A percentile compares a stretch with the other conserved stretches of the same genome.
Evolutionary conservation across 768 basidiomycete species (phyloP).

Genomic region (Candolleomyces aberdarensis): DNA sequence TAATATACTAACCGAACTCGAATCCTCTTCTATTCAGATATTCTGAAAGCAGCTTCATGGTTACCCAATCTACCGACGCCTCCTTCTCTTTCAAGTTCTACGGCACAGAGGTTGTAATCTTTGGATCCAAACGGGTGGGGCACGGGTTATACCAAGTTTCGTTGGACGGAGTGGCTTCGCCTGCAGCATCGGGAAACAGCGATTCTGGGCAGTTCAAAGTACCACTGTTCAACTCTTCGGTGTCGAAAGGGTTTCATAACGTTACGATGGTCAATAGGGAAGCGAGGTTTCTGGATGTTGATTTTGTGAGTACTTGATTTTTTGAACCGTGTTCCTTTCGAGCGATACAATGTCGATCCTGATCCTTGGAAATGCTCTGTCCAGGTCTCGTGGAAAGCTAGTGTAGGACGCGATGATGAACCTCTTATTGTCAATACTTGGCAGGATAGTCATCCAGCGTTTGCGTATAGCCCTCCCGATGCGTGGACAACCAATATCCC

Average conservation of each 20-base stretch:
- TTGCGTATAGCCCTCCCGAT: conserved; percentile 17
- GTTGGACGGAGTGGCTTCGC: conserved; percentile 15
- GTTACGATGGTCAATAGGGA: conserved; percentile 20
- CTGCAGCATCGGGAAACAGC: conserved; percentile 8
- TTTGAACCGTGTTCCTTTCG: no score
- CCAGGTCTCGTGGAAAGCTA: conserved; percentile 18
- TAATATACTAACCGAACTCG: not conserved
- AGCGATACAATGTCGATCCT: not conserved
- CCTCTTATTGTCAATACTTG: conserved; percentile 20
- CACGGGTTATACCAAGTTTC: conserved; percentile 32
- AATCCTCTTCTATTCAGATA: conserved; percentile 8
- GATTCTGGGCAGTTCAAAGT: conserved; percentile 1
- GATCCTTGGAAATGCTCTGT: not conserved
- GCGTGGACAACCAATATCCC: conserved; percentile 10
- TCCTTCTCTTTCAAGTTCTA: conserved; percentile 32
- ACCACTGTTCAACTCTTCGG: conserved; percentile 2
- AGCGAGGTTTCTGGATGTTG: conserved; percentile 32
- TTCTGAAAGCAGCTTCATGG: conserved; percentile 17
- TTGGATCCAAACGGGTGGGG: conserved; percentile 36
- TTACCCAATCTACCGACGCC: conserved; percentile 26
- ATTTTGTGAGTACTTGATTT: conserved; percentile 27
- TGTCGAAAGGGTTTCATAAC: conserved; percentile 12
- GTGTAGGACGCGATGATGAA: conserved; percentile 19
- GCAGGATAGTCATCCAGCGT: conserved; percentile 21
- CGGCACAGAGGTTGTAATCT: conserved; percentile 36